A percentile compares a stretch with the other conserved stretches of the same genome.
Evolutionary conservation across 148 eudicot genomes (phyloP).

Genomic region (Amaranthus hypochondriacus): DNA sequence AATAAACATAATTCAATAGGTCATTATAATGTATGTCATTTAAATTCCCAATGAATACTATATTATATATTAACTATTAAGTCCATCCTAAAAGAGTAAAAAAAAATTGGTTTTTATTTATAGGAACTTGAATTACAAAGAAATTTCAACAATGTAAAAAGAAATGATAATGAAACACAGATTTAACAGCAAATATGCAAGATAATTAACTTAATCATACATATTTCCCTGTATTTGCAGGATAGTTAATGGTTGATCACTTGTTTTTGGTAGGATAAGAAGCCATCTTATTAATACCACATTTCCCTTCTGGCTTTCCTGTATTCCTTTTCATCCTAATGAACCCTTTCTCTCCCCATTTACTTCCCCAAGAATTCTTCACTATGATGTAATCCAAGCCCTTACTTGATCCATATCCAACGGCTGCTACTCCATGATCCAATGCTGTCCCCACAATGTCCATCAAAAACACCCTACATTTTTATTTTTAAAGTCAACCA

Average conservation of each 20-base stretch:
- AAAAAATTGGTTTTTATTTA: not conserved
- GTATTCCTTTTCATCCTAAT: constrained; percentile 84
- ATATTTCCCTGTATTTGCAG: not conserved
- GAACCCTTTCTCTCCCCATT: constrained; percentile 96
- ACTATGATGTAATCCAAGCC: constrained; percentile 75
- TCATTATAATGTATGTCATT: too few species aligned
- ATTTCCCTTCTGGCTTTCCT: constrained; percentile 67
- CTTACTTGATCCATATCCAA: constrained; percentile 80
- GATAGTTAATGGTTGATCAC: constrained; percentile 5
- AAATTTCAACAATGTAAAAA: not conserved
- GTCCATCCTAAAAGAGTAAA: too few species aligned
- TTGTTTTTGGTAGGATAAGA: constrained; percentile 81
- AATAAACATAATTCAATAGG: too few species aligned
- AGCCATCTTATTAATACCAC: constrained; percentile 92
- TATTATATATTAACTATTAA: too few species aligned
- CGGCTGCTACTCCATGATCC: constrained; percentile 94
- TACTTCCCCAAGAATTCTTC: constrained; percentile 96
- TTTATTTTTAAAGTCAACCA: not conserved
- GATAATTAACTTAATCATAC: not conserved
- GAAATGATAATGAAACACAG: not conserved
- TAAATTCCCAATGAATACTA: too few species aligned
- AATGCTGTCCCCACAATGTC: constrained; percentile 79
- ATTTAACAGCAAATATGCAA: not conserved
- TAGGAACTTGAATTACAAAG: not conserved
- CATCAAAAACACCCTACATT: constrained; percentile 88